Base-by-base conservation (phyloP, 176 grass and related monocot species). In the Oryza meridionalis region DNA sequence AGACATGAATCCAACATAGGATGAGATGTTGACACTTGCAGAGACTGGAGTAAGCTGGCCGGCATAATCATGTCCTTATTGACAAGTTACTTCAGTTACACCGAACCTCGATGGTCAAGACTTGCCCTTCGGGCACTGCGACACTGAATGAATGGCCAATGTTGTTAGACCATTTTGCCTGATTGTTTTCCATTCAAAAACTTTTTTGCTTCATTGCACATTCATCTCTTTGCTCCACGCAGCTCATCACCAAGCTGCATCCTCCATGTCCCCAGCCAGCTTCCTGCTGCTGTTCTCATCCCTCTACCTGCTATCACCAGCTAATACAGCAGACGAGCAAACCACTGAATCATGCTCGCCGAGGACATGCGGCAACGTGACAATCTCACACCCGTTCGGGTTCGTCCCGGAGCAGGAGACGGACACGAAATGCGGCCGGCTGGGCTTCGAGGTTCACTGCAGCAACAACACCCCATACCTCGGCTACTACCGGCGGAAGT, bases 381-480 rank as follows among this genome's bases (percentile, higher is more conserved):
- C 26, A 1, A 69, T 87, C 78, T 62, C 78, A 0, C 4, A 68
- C 22, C 85, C 85, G 5, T 86, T 81, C n/a, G 61, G 77, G 63
- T 49, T 86, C 17, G 19, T 81, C 14, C 44, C 42, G 3, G 85
- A 82, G 50, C 65, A 82, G 22, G 79, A 10, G 49, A 11, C 11
- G 2, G 79, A 87, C 5, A 82, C 40, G 11, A 55, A 21, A 55
- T 87, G 85, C 0, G 85, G 85, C 1, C 11, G 2, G 0, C 5
- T 19, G 2, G 85, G 65, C 8, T 87, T 81, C 5, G 35, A 76
- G 78, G 70, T 81, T 17, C 67, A 77, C 16, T 88, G 86, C 73
- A 50, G 70, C 12, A 77, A 51, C 0, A 87, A 1, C 15, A 53
- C 50, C 16, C 50, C 50, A 17, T 53, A 16, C 50, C 50, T 53